Evolutionary conservation across 352 stramenopile genomes (phyloP), one percentile per base, ranked within the genome.

Genomic region (Pythium angustatum): DNA sequence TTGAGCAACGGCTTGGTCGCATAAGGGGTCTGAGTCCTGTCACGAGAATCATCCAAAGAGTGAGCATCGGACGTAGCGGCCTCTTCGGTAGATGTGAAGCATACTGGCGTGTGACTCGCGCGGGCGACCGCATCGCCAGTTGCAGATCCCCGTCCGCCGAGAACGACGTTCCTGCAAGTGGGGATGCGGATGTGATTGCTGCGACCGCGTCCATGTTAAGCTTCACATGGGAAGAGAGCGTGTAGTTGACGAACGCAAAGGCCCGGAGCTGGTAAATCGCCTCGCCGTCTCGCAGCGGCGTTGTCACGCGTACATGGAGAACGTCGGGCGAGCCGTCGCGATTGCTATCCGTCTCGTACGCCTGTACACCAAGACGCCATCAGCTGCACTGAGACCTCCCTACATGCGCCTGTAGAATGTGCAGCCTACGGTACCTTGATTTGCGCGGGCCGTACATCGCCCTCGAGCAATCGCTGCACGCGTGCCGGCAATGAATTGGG

Each of bases 131-230:
- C 62, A 90, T 81, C 27, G 79, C 30, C 3, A 93, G 68, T 1
- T 63, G n/a, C n/a, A 90, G 66, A 27, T 93, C 79, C 11, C 87
- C 87, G 24, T 91, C 84, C 30, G 78, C 72, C 40, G 67, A 49
- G 2, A 93, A 58, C 15, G 64, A 60, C 11, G 67, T 52, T 9
- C 73, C 78, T 14, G 73, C 53, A 21, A 89, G 50, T 19, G 67
- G 58, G 14, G 72, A 87, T 9, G 68, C 68, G 57, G 83, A 61
- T 6, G 66, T 73, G 50, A 73, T 62, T 24, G 78, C 66, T 2
- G 75, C 75, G 14, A 91, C 7, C 6, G 74, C 75, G 50, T 94
- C 83, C 78, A 94, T 93, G 28, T 80, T 86, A 22, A 95, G 48
- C 47, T 78, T 75, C 7, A 68, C 77, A 31, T 78, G 74, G 24